A percentile compares a stretch with the other conserved stretches of the same genome.
Conservation (phyloP, 352 stramenopile genomes). For the Nannochloropsis limnetica region DNA sequence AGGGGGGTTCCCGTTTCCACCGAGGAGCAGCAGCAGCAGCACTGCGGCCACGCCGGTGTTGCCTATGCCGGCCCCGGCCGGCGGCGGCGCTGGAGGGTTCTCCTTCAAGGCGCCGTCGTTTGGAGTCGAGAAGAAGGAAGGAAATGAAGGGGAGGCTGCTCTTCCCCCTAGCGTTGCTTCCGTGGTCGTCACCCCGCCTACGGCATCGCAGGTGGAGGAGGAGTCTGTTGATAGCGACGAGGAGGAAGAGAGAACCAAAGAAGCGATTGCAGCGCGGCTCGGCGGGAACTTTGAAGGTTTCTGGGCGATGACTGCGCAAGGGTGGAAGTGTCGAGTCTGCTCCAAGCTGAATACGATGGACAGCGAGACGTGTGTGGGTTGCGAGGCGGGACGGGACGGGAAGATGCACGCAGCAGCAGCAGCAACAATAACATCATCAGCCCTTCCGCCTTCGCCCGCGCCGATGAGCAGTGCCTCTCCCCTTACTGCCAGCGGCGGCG, state of each 20-base stretch:
- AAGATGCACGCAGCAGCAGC: background rate
- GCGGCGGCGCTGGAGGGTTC: background rate
- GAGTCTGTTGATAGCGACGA: background rate
- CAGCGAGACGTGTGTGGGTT: background rate
- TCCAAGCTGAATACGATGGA: background rate
- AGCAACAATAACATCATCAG: background rate
- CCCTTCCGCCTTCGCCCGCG: background rate
- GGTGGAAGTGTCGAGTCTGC: background rate
- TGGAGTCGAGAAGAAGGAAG: background rate
- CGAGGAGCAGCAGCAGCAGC: too few relatives aligned
- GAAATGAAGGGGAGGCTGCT: background rate
- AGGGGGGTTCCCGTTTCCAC: too few relatives aligned
- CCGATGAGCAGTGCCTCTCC: background rate
- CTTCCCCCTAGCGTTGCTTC: background rate
- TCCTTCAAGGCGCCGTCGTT: too few relatives aligned
- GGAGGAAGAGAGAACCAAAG: background rate
- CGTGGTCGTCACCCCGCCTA: background rate
- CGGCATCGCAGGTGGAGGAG: background rate
- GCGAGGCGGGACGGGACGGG: constrained; percentile 3
- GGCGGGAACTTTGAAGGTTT: too few relatives aligned
- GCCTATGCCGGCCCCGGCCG: background rate
- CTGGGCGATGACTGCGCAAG: background rate
- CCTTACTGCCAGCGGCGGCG: background rate
- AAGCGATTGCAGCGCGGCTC: too few relatives aligned
- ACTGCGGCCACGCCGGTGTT: background rate